Base-by-base conservation (phyloP, 2,329 filamentous ascomycete genomes). In the Diaporthe ampelina region DNA sequence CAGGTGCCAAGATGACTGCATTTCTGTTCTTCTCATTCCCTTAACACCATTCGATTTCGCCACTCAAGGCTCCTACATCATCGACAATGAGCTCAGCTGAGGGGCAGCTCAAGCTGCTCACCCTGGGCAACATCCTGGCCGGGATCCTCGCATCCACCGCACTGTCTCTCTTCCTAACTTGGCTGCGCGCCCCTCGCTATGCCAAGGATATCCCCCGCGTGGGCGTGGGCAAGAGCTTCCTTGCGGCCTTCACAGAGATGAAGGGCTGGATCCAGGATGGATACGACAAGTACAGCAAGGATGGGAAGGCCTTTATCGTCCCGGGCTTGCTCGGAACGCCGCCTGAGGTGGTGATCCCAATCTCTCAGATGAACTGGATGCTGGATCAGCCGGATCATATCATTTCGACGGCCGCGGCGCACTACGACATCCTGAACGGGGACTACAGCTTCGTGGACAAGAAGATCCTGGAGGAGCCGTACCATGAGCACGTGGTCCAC, bases 301-400 rank as follows among this genome's bases (percentile, higher is more conserved):
- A 83, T 4, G 82, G 81, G 43, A 78, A 81, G 58, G 80, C 86
- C 0, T 88, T 87, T 68, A 80, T 87, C 19, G 81, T 85, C 0
- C 85, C 85, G 1, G 81, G 84, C 0, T 81, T 84, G 5, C 81
- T 85, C 0, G 83, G 83, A 10, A 81, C 84, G 3, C 81, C 84
- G 1, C 80, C 83, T 29, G 85, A 88, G 58, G 83, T 88, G 52
- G 82, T 88, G 67, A 79, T 88, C 5, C 86, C 86, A 2, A 81
- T 80, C 4, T 83, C 82, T 0, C 84, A 87, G 77, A 83, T 85
- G 11, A 77, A 80, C 11, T 88, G 86, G 86, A 82, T 88, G 78
- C 82, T 88, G 74, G 84, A 86, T 56, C 83, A 86, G 76, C 86
- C 86, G n/a, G 86, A 88, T 72, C 77, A 79, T 37, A 77, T 85